phyloP scores from a whole-genome alignment of 2,329 filamentous ascomycete genomes.

The Drechslerella coelobrocha region DNA sequence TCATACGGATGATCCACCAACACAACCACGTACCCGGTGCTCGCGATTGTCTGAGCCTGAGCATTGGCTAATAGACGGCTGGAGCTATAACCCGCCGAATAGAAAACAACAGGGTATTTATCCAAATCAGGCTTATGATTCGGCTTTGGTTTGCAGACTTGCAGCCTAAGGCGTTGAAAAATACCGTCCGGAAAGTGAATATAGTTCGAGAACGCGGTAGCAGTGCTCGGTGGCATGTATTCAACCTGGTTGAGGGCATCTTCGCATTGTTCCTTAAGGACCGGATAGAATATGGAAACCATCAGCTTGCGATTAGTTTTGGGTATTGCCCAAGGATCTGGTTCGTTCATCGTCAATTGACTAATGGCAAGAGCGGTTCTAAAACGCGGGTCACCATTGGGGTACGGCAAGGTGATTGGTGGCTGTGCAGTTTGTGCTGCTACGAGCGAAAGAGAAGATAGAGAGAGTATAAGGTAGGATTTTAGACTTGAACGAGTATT shows the following conservation, averaged over 20 bases:
- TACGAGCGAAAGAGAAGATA: background rate
- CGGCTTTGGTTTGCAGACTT: background rate
- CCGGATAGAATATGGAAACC: background rate
- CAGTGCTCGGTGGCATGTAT: background rate
- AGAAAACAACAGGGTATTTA: background rate
- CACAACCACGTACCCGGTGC: background rate
- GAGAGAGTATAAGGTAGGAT: background rate
- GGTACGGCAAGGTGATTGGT: background rate
- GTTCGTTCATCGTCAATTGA: background rate
- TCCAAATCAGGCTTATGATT: background rate
- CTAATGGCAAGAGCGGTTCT: background rate
- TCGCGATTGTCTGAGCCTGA: background rate
- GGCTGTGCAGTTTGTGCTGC: background rate
- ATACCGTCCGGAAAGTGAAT: background rate
- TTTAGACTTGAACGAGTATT: background rate
- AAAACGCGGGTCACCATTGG: background rate
- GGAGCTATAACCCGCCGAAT: background rate
- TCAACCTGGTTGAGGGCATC: background rate
- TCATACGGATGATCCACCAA: background rate
- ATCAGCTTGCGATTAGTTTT: background rate
- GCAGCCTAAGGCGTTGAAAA: background rate
- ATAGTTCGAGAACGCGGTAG: background rate
- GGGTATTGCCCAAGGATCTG: background rate
- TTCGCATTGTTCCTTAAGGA: background rate
- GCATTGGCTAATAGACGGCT: background rate